Base-by-base conservation (phyloP, 2,329 filamentous ascomycete genomes). In the Trichoderma sp. region DNA sequence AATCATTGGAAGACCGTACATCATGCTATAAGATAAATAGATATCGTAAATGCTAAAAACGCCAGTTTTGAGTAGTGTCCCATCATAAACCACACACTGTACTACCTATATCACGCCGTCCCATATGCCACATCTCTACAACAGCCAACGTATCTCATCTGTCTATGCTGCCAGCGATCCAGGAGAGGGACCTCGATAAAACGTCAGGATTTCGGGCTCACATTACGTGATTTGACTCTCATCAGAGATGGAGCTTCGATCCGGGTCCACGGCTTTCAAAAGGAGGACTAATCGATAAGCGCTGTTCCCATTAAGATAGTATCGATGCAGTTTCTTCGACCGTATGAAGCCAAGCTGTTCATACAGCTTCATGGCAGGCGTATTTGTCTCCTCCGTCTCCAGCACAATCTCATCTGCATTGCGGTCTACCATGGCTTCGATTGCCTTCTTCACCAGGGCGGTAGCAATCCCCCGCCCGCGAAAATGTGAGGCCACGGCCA, bases 241-340 rank as follows among this genome's bases (percentile, higher is more conserved):
- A 40, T 68, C 63, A 14, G 68, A 79, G 37, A 81, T 79, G 8
- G 77, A 73, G 4, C 76, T 76, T 7, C 76, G 76, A 62, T 85
- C 82, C 3, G 79, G 75, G 59, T 85, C 82, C 47, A 82, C 72
- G 3, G 81, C 75, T 77, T 91, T 94, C 64, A 97, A 82, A 72
- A 94, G 91, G 47, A 99, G 80, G 7, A 98, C 89, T 63, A 99
- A 83, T 53, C 96, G 87, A 79, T 96, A 99, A 2, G 96, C 96
- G 68, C 94, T 97, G 78, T 93, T 99, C 13, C 96, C 96, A 77
- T 98, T 99, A 52, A 99, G 83, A 75, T 99, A 99, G 78, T 99
- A 99, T 55, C 96, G 87, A 80, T 98, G 94, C 65, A 99, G 81
- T 71, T 94, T 92, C 81, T 99, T 99, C 70, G 93, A 97, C 63